A percentile compares a stretch with the other conserved stretches of the same genome.
Conservation (phyloP, 306 rosid species). For the Dalbergia oliveri region DNA sequence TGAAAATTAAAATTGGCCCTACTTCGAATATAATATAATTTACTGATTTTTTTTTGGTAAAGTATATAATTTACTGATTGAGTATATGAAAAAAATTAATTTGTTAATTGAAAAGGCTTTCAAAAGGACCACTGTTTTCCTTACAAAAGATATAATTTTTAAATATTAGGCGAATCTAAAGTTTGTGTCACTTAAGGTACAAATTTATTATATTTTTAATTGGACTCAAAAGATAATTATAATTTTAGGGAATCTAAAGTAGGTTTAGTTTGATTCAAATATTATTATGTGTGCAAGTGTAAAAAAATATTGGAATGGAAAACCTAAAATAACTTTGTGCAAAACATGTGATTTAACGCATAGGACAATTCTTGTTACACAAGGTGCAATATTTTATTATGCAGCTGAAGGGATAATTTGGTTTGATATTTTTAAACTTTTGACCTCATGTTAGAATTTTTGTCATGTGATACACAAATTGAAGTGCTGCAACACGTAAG, state of each 20-base stretch:
- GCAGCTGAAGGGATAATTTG: not conserved
- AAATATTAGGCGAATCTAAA: not conserved
- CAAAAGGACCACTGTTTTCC: not conserved
- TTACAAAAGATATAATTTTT: not conserved
- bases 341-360: not conserved
- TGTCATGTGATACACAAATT: not conserved
- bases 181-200: not conserved
- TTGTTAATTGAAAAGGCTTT: not conserved
- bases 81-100: too few relatives aligned
- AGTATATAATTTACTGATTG: too few relatives aligned
- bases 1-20: too few relatives aligned
- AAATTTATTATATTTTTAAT: too few relatives aligned
- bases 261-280: not conserved
- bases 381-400: not conserved
- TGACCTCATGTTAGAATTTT: slow-evolving; percentile 2
- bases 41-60: too few relatives aligned
- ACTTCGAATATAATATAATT: too few relatives aligned
- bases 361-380: not conserved
- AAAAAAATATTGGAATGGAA: not conserved
- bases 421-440: not conserved
- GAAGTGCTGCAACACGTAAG: slow-evolving; percentile 20
- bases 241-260: not conserved
- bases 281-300: not conserved
- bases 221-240: not conserved
- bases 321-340: not conserved